Evolutionary conservation across 495 filamentous ascomycete species (phyloP).

Genomic region (Gamarada debralockiae): DNA sequence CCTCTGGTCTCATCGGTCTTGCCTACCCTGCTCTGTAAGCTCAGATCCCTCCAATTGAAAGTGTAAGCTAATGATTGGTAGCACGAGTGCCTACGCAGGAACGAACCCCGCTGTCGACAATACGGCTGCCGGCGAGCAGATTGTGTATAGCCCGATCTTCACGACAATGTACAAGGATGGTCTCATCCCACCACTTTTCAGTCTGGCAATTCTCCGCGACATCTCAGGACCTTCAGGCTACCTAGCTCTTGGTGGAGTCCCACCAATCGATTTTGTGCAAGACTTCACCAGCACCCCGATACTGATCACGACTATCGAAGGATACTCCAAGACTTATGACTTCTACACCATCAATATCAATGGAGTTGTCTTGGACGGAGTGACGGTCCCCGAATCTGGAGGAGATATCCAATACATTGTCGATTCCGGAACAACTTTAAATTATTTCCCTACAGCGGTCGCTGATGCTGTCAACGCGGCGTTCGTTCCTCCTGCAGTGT

Average conservation of each 20-base stretch:
- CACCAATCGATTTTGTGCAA: conserved; percentile 30
- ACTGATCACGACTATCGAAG: conserved; percentile 36
- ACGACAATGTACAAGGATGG: conserved; percentile 51
- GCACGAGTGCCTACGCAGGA: conserved; percentile 21
- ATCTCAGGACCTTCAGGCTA: conserved; percentile 27
- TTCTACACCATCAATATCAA: conserved; percentile 19
- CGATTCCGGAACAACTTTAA: conserved; percentile 43
- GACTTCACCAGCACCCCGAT: conserved; percentile 28
- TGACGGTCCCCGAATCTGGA: conserved; percentile 18
- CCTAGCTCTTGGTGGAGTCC: conserved; percentile 50
- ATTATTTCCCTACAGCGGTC: conserved; percentile 38
- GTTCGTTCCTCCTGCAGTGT: conserved; percentile 49
- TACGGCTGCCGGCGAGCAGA: conserved; percentile 18
- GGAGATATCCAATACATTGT: conserved; percentile 35
- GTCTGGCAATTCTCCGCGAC: conserved; percentile 35
- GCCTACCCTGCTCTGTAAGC: conserved; percentile 43
- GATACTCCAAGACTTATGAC: conserved; percentile 5
- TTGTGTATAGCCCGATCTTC: conserved; percentile 53
- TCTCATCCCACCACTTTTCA: conserved; percentile 52
- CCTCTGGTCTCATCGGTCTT: conserved; percentile 57
- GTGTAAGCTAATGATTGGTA: neutral
- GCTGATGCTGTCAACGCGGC: conserved; percentile 45
- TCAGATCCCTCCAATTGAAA: neutral
- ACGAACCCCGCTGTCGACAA: conserved; percentile 22
- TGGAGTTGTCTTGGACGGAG: conserved; percentile 4